Base-by-base conservation (phyloP, 108 stramenopile genomes). In the Schizochytrium sp. region DNA sequence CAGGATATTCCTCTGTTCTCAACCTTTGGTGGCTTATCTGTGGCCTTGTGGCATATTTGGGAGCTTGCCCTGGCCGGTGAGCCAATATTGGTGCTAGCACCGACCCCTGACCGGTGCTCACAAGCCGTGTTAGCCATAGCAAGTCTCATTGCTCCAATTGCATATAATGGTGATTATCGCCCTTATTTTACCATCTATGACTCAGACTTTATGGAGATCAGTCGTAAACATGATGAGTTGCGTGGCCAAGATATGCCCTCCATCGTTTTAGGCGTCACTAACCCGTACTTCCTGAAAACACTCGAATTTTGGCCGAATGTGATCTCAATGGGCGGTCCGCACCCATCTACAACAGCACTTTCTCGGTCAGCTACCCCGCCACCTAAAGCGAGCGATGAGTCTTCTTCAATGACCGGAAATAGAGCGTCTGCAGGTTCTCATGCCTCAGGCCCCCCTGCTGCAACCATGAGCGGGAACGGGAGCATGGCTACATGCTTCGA, bases 161-260 rank as follows among this genome's bases (percentile, higher is more conserved):
- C 55, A 40, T 89, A 45, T 56, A n/a, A 40, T 1, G 89, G 89
- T 17, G 89, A 89, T 61, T 87, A 45, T 55, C 72, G 89, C 17
- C 89, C 89, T 3, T 89, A 89, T 50, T 50, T 89, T 56, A 89
- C 89, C 41, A 46, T 89, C 28, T 87, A 57, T 19, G 88, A 88
- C 59, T 17, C 46, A 17, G 88, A 88, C 87, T 87, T 87, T 87
- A 83, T 83, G 76, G 28, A 83, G 15, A 83, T 83, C 76, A 83
- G 76, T 40, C 47, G 76, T 38, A 83, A 7, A 5, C 76, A 83
- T 40, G 76, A 83, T 53, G 76, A 83, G 76, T 10, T 50, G 45
- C 47, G 53, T 5, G 76, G 76, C 12, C 76, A 83, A 42, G 76
- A 28, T 53, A 55, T 83, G 76, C 76, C 76, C 28, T 40, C 50